Conservation (phyloP, 2,329 filamentous ascomycete genomes). For the Fonsecaea monophora region DNA sequence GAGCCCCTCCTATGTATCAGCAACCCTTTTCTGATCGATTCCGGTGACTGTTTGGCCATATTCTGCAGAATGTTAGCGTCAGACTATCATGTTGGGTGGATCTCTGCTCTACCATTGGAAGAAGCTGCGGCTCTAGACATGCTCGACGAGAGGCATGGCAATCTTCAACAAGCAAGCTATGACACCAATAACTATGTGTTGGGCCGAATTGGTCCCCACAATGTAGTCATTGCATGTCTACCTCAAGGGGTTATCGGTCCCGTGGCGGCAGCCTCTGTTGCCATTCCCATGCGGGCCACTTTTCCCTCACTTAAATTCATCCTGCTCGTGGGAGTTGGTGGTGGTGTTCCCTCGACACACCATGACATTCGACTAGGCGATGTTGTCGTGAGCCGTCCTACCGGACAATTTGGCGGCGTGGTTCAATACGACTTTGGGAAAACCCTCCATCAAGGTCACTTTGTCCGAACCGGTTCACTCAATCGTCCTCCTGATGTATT, state of each 20-base stretch:
- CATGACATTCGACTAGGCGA: slow-evolving; percentile 42
- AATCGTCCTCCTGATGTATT: slow-evolving; percentile 38
- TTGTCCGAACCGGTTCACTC: slow-evolving; percentile 38
- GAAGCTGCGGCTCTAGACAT: slow-evolving; percentile 24
- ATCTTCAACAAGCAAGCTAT: slow-evolving; percentile 8
- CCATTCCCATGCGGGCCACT: slow-evolving; percentile 34
- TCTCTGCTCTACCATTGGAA: slow-evolving; percentile 27
- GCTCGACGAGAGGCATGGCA: slow-evolving; percentile 24
- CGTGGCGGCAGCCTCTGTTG: slow-evolving; percentile 38
- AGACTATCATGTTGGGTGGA: slow-evolving; percentile 24
- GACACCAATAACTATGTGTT: slow-evolving; percentile 43
- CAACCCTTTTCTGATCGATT: not conserved
- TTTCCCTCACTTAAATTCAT: slow-evolving; percentile 39
- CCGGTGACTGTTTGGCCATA: not conserved
- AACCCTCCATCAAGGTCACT: slow-evolving; percentile 31
- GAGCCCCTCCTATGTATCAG: not conserved
- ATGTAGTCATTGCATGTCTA: slow-evolving; percentile 38
- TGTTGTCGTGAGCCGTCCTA: slow-evolving; percentile 39
- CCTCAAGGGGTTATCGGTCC: slow-evolving; percentile 37
- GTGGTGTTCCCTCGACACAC: slow-evolving; percentile 36
- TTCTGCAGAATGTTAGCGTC: slow-evolving; percentile 3
- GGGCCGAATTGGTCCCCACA: slow-evolving; percentile 39
- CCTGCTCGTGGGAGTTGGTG: slow-evolving; percentile 42
- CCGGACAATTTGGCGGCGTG: slow-evolving; percentile 37
- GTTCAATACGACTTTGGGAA: slow-evolving; percentile 45